Percentiles rank a stretch among this genome's conserved stretches.
Conservation (phyloP, 306 rosid species). For the Cucurbita argyrosperma region DNA sequence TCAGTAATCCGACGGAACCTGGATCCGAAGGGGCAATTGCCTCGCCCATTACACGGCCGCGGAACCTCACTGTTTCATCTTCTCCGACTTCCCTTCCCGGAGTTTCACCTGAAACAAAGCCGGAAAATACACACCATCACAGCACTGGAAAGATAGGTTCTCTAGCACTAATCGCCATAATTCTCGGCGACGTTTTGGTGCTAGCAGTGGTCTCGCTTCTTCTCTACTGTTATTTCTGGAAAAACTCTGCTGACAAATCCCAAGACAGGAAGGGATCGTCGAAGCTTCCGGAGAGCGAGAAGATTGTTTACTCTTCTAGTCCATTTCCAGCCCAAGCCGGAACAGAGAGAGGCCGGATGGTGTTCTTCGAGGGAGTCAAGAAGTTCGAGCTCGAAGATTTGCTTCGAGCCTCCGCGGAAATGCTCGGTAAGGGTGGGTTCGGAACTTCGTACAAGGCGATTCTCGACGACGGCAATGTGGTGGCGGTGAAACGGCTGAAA, state of each 20-base stretch:
- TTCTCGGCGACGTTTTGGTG: slow-evolving; percentile 45
- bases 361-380: slow-evolving; percentile 67
- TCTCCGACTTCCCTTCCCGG: slow-evolving; percentile 54
- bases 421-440: slow-evolving; percentile 78
- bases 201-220: slow-evolving; percentile 42
- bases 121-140: slow-evolving; percentile 6
- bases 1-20: slow-evolving; percentile 41
- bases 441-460: slow-evolving; percentile 85
- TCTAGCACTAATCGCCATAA: slow-evolving; percentile 37
- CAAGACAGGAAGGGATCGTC: slow-evolving; percentile 33
- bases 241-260: slow-evolving; percentile 21
- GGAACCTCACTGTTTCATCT: slow-evolving; percentile 33
- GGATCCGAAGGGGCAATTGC: slow-evolving; percentile 66
- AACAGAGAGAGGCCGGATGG: slow-evolving; percentile 46
- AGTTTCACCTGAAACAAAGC: slow-evolving; percentile 1
- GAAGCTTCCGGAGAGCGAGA: slow-evolving; percentile 49
- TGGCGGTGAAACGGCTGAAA: slow-evolving; percentile 74
- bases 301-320: slow-evolving; percentile 70
- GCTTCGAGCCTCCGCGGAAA: slow-evolving; percentile 76
- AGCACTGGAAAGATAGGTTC: slow-evolving; percentile 26
- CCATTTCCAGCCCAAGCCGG: slow-evolving; percentile 59
- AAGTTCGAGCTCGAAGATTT: slow-evolving; percentile 70
- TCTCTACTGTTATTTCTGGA: slow-evolving; percentile 62
- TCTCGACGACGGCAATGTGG: slow-evolving; percentile 66
- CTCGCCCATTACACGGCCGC: slow-evolving; percentile 33